Base-by-base conservation (phyloP, 148 eudicot genomes). In the Vaccinium macrocarpon region DNA sequence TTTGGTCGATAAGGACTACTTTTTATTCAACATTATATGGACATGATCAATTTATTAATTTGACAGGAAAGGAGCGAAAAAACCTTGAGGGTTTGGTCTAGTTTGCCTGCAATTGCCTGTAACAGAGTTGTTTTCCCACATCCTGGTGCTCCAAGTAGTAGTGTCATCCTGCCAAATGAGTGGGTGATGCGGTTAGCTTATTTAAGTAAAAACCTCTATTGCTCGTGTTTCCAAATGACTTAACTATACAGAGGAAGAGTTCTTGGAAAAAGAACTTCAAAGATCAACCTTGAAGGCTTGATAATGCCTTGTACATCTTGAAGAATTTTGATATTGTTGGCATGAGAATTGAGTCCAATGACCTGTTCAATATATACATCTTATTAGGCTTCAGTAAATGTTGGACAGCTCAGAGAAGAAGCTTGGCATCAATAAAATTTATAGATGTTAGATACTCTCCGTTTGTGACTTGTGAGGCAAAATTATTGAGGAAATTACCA, bases 91-190 rank as follows among this genome's bases (percentile, higher is more conserved):
- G 95, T 84, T 70, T 86, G 88, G 87, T 88, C 88, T 68, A 90
- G 86, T 75, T 92, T 93, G 85, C 96, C 96, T n/a, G 97, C 89
- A 66, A 95, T 91, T 56, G 98, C 92, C 88, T 89, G 88, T 81
- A 95, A 77, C 19, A 95, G 86, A 48, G 98, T 89, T 74, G 95
- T 95, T 85, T 95, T 95, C 56, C 98, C 98, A 82, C 96, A 92
- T 74, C 46, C 46, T 42, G 46, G 46, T 42, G 46, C 6, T 42
- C 46, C 46, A 42, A 42, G 6, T 42, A 42, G 86, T 61, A 95
- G 87, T 57, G 95, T 91, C 88, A 95, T 86, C 90, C 98, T 95
- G 61, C 57, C 64, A 59, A 59, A 59, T 7, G 9, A 59, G 64
- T 18, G 1, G 19, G 64, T 19, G n/a, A 59, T 59, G 23, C 64